Conservation (phyloP, 2,329 filamentous ascomycete species). For the Botrytis deweyae region DNA sequence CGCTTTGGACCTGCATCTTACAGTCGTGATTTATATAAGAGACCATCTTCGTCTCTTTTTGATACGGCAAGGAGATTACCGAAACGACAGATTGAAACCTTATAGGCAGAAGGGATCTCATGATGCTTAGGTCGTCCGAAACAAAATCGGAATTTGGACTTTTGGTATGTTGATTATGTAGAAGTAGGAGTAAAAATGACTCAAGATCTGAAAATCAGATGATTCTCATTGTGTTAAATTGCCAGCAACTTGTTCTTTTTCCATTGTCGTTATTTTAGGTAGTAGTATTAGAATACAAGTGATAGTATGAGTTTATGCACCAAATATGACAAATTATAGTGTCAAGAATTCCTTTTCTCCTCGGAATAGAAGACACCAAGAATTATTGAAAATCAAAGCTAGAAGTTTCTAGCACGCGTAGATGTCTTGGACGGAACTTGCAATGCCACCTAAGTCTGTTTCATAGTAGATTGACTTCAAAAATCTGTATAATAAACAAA, state of each 20-base stretch:
- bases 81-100: too few relatives aligned
- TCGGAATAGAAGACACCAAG: accelerated
- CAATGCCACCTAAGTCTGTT: too few relatives aligned
- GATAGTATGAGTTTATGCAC: not conserved
- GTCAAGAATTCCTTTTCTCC: not conserved
- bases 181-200: not conserved
- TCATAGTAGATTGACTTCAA: too few relatives aligned
- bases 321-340: not conserved
- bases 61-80: too few relatives aligned
- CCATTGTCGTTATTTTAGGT: not conserved
- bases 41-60: too few relatives aligned
- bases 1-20: not conserved
- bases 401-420: not conserved
- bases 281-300: not conserved
- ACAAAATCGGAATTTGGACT: too few relatives aligned
- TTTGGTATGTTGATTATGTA: not conserved
- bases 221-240: accelerated
- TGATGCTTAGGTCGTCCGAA: too few relatives aligned
- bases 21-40: not conserved
- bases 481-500: too few relatives aligned
- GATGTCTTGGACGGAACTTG: not conserved
- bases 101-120: too few relatives aligned
- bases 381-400: not conserved
- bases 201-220: accelerated
- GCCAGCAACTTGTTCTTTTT: not conserved